Percentiles rank a stretch among this genome's conserved stretches.
Conservation (phyloP, 2,329 filamentous ascomycete species). For the Paraconiothyrium sp. region DNA sequence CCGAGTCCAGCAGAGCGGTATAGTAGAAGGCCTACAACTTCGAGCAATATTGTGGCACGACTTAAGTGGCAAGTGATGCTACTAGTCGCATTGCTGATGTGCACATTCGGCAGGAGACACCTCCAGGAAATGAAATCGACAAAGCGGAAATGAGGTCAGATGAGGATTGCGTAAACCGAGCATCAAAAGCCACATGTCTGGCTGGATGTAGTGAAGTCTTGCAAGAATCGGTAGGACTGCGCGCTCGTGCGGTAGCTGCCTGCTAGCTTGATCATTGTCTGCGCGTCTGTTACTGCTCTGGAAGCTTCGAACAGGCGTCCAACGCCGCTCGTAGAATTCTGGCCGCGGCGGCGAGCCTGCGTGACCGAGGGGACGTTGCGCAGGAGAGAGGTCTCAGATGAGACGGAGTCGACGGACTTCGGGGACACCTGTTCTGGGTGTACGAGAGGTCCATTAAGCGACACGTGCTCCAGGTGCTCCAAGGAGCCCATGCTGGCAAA, state of each 20-base stretch:
- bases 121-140: neutral
- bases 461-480: conserved; percentile 6
- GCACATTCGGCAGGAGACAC: neutral
- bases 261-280: conserved; percentile 3
- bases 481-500: conserved; percentile 8
- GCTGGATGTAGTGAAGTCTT: neutral
- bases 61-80: conserved; percentile 1
- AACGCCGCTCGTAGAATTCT: neutral
- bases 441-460: conserved; percentile 1
- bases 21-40: neutral
- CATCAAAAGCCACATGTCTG: neutral
- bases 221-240: neutral
- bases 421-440: neutral
- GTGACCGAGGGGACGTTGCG: conserved; percentile 3
- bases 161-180: neutral
- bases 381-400: conserved; percentile 12
- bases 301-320: conserved; percentile 6
- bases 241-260: neutral
- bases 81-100: conserved; percentile 4
- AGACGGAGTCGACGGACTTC: conserved; percentile 14
- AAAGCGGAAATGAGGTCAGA: conserved; percentile 3
- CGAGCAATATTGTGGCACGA: neutral
- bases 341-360: neutral
- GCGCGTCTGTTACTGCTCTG: neutral
- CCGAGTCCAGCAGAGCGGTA: neutral